Base-by-base conservation (phyloP, 805 yeast species). In the Jamesozyma rosinii region DNA sequence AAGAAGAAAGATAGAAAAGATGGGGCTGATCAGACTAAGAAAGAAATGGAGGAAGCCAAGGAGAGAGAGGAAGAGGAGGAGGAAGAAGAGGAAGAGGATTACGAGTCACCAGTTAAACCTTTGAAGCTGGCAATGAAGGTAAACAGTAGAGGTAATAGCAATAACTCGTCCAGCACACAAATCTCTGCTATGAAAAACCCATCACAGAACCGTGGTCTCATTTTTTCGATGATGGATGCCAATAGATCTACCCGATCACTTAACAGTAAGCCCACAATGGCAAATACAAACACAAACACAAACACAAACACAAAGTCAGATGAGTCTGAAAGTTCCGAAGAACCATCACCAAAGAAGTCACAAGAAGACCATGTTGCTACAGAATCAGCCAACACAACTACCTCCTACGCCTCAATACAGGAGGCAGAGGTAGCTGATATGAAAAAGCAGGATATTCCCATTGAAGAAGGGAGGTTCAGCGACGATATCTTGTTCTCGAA, bases 61-160 rank as follows among this genome's bases (percentile, higher is more conserved):
- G 1, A n/a, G 14, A 32, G 19, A 21, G 32, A 35, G 15, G 38
- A 40, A 18, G 32, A 35, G 15, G 38, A 40, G 17, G 29, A 24
- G 29, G 29, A 11, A 24, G 29, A 24, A 15, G 1, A 19, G 15
- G 29, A 22, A 19, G 35, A 35, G 15, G 38, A 40, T 19, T 24
- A 31, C 10, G 21, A 17, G n/a, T 66, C 77, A 10, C 77, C 76
- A 1, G 86, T 78, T 1, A 75, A 83, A 58, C 89, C 89, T 0
- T 66, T 83, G 53, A 77, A 77, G 60, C 79, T 82, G 66, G 73
- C 84, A 0, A 79, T 76, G 55, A 77, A 74, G 51, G 14, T 46
- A 15, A 19, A 34, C 10, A 19, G 20, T 18, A 20, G 13, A 4
- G 20, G 20, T 18, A 18, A 34, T 19, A 20, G 18, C 6, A 31